Conservation (phyloP, 2,329 filamentous ascomycete genomes). For the Phoma sp. region DNA sequence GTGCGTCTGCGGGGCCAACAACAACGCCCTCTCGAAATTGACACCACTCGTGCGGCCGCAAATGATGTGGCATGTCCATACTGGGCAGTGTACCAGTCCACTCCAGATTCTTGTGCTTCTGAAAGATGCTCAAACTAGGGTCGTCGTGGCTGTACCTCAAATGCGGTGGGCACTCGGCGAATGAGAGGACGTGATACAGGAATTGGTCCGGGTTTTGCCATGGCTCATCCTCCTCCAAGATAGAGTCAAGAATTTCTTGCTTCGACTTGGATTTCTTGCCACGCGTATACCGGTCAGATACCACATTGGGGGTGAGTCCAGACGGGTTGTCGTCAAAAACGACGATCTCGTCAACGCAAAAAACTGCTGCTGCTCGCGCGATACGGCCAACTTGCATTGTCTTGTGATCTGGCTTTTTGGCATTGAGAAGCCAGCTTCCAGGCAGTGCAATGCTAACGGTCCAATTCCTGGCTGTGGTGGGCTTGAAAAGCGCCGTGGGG, state of each 20-base stretch:
- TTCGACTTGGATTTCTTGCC: slow-evolving; percentile 33
- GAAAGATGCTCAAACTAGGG: slow-evolving; percentile 71
- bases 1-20: slow-evolving; percentile 41
- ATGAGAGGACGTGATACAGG: slow-evolving; percentile 77
- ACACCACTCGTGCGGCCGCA: slow-evolving; percentile 77
- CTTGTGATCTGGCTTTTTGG: slow-evolving; percentile 75
- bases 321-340: slow-evolving; percentile 75
- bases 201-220: slow-evolving; percentile 80
- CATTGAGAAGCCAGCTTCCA: slow-evolving; percentile 71
- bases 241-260: slow-evolving; percentile 50
- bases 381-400: slow-evolving; percentile 76
- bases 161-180: slow-evolving; percentile 84
- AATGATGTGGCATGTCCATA: slow-evolving; percentile 85
- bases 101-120: slow-evolving; percentile 77
- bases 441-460: slow-evolving; percentile 81
- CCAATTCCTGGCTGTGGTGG: slow-evolving; percentile 69
- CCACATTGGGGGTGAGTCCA: slow-evolving; percentile 32
- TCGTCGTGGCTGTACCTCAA: slow-evolving; percentile 53
- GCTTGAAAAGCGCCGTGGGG: slow-evolving; percentile 72
- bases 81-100: slow-evolving; percentile 76
- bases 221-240: slow-evolving; percentile 54
- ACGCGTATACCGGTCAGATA: slow-evolving; percentile 28
- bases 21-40: slow-evolving; percentile 81
- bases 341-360: slow-evolving; percentile 83
- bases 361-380: slow-evolving; percentile 80